phyloP scores from a whole-genome alignment of 2,329 filamentous ascomycete species.

The Trichoderma cornu-damae region DNA sequence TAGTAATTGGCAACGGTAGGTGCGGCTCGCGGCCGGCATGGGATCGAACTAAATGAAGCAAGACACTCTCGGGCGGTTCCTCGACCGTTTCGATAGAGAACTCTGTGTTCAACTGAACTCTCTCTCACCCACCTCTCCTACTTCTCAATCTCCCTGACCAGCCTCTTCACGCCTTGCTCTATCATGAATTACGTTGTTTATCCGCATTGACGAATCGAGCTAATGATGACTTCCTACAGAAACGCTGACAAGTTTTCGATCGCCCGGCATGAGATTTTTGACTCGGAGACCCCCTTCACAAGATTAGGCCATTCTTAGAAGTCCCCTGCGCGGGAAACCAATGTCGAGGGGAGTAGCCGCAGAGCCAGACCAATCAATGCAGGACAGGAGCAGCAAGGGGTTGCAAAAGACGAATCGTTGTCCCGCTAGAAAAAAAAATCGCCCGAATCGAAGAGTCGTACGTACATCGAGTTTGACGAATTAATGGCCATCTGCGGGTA shows the following conservation, averaged over 20 bases:
- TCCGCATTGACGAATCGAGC: not conserved
- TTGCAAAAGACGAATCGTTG: not conserved
- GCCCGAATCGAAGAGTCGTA: constrained; percentile 2
- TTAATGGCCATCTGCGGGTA: not conserved
- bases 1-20: constrained; percentile 18
- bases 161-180: not conserved
- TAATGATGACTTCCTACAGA: not conserved
- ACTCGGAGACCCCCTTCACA: constrained; percentile 3
- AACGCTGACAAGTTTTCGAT: not conserved
- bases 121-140: not conserved
- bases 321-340: not conserved
- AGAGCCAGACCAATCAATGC: constrained; percentile 5
- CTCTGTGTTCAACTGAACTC: not conserved
- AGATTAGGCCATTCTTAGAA: not conserved
- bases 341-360: not conserved
- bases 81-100: not conserved
- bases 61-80: not conserved
- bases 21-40: constrained; percentile 13
- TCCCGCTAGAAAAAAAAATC: not conserved
- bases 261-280: not conserved
- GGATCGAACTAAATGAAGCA: constrained; percentile 16
- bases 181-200: not conserved
- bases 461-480: not conserved
- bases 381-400: constrained; percentile 2
- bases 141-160: not conserved